Conservation (phyloP, 805 yeast species). For the Kurtzmaniella cleridarum region DNA sequence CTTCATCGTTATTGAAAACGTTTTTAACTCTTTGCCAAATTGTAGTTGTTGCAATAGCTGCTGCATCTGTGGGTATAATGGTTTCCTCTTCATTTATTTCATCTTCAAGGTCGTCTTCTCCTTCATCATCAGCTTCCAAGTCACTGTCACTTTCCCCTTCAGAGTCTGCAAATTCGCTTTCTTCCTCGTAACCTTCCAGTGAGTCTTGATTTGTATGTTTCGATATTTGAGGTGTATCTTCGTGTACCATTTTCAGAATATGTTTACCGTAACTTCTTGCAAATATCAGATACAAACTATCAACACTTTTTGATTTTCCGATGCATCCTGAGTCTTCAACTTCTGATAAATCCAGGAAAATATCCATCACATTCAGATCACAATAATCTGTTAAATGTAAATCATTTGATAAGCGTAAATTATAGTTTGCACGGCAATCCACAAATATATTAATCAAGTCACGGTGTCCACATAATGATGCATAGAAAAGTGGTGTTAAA, state of each 20-base stretch:
- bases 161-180: slow-evolving; percentile 26
- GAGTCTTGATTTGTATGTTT: neutral
- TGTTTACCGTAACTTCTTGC: slow-evolving; percentile 34
- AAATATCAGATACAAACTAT: slow-evolving; percentile 36
- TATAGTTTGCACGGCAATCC: slow-evolving; percentile 58
- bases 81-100: slow-evolving; percentile 23
- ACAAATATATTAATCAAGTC: slow-evolving; percentile 57
- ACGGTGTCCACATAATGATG: slow-evolving; percentile 69
- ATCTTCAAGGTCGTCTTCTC: slow-evolving; percentile 15
- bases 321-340: slow-evolving; percentile 9
- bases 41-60: slow-evolving; percentile 11
- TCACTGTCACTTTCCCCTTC: slow-evolving; percentile 5
- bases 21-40: slow-evolving; percentile 41
- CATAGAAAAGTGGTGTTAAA: slow-evolving; percentile 82
- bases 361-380: slow-evolving; percentile 40
- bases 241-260: slow-evolving; percentile 35
- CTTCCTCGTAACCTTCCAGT: slow-evolving; percentile 6
- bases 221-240: slow-evolving; percentile 9
- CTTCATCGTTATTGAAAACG: slow-evolving; percentile 31
- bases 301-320: slow-evolving; percentile 29
- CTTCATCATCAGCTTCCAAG: neutral
- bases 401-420: slow-evolving; percentile 48
- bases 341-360: slow-evolving; percentile 25
- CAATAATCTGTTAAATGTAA: slow-evolving; percentile 35
- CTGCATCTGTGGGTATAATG: slow-evolving; percentile 4